These are phyloP conservation scores for Linnemannia zychae DNA, from an alignment of 192 early-diverging fungal species.

Conservation along the genomic window DNA sequence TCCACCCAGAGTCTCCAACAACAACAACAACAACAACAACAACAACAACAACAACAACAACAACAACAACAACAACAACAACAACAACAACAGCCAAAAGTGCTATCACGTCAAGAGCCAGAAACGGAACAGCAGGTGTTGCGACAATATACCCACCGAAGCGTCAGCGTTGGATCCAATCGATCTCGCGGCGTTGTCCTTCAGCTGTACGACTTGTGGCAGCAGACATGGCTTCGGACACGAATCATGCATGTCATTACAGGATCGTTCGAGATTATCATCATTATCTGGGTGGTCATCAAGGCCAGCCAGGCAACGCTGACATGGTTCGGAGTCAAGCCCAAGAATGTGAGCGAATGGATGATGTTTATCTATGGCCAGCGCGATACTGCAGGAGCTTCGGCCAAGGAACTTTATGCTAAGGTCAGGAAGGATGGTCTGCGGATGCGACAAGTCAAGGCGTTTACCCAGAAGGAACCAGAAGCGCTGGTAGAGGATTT, in stretches of 20 bases:
- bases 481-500: conserved; percentile 24
- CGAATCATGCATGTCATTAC: conserved; percentile 56
- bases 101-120: not conserved
- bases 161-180: conserved; percentile 39
- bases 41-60: not conserved
- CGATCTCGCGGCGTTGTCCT: conserved; percentile 29
- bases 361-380: conserved; percentile 41
- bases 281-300: conserved; percentile 46
- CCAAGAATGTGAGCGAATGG: conserved; percentile 21
- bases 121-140: not conserved
- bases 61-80: not conserved
- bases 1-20: not conserved
- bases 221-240: conserved; percentile 54
- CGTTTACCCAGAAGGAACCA: conserved; percentile 12
- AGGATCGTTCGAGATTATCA: conserved; percentile 48
- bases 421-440: conserved; percentile 45
- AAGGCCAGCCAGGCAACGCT: conserved; percentile 25
- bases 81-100: not conserved
- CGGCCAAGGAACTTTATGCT: conserved; percentile 41
- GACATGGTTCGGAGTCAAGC: conserved; percentile 40
- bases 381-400: conserved; percentile 18
- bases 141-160: conserved; percentile 19
- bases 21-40: not conserved
- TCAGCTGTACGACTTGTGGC: conserved; percentile 49
- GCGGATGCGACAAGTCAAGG: conserved; percentile 25